Base-by-base conservation (phyloP, 1,284 basidiomycete species). In the Schizophyllum amplum region DNA sequence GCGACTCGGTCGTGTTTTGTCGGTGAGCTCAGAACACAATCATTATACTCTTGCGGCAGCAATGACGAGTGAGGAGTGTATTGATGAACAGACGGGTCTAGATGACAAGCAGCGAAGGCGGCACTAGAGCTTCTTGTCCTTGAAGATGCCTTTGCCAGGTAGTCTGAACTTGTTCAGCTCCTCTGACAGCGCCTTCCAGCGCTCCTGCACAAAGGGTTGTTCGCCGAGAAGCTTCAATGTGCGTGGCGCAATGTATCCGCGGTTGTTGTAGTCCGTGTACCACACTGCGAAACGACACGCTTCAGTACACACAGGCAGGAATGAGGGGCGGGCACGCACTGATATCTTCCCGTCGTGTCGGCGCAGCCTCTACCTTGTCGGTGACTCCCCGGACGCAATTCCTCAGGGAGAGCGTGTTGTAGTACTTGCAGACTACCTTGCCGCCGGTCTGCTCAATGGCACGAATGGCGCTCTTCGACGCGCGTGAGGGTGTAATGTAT, bases 351-450 rank as follows among this genome's bases (percentile, higher is more conserved):
- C 90, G 84, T 62, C 87, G 83, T n/a, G 88, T 90, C 1, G 93
- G 93, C 21, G 85, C 83, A 21, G 93, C 92, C 59, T 82, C 75
- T 59, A 80, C 72, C 58, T 86, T 79, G 64, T 90, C 85, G 23
- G 79, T 83, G 53, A 81, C 76, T 4, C 84, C 88, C 61, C 89
- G 86, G 55, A 94, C 72, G 62, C 89, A 87, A 65, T 94, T 91
- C 47, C 85, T 80, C 53, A 99, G 76, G 0, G 90, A 86, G 52
- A 96, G 78, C 9, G 81, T 74, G 69, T 98, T 99, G 75, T 98
- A 96, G 71, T 94, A 98, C 65, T 92, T 87, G 74, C 94, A 95
- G 53, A 90, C 84, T 22, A 98, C 84, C 52, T 83, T 82, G 20
- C 96, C 97, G 17, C 94, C 93, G 4, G 78, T 79, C 9, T 75